Evolutionary conservation across 1,139 yeast genomes (phyloP), one percentile per base, ranked within the genome.

Genomic region (Yamadazyma oceani): DNA sequence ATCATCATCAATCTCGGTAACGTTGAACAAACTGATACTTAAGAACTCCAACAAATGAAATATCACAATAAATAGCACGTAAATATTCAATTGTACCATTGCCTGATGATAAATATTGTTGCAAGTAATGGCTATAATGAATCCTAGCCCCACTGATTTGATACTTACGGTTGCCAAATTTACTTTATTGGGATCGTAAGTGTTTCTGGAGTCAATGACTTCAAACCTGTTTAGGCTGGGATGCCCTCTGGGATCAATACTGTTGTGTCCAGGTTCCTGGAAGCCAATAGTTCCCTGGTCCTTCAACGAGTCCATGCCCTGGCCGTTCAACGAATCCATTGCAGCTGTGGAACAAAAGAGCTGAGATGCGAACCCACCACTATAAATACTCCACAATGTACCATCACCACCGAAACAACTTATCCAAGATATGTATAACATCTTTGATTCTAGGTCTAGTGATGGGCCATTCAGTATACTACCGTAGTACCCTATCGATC

Each of bases 41-140:
- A 75, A 75, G 58, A 83, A 92, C 60, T 92, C 98, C 23, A 88
- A 57, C 50, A 85, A 74, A 58, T 92, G 97, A 64, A 92, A 92
- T 0, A 72, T 17, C 2, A 82, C 60, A 15, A 86, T 58, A 4
- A 74, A 61, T 15, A 73, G 55, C 15, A 84, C 46, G 56, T 84
- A 89, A 2, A 77, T 15, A 35, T 48, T 43, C 19, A 54, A 31
- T 28, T 38, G 39, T 4, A 27, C 19, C 22, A 23, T 13, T 15
- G 14, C 12, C 11, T 21, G 27, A 3, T 11, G 34, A 8, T 29
- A 8, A 5, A 36, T 29, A 21, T 13, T 38, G 7, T 44, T 38
- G 16, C 41, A 3, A 33, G 53, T 51, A 10, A 45, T 38, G 40
- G 58, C 50, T 17, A 61, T 31, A 2, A 48, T 37, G 4, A 50